These are phyloP conservation scores for Cupressus sempervirens DNA, from an alignment of 75 land plant species.

Conservation along the genomic window DNA sequence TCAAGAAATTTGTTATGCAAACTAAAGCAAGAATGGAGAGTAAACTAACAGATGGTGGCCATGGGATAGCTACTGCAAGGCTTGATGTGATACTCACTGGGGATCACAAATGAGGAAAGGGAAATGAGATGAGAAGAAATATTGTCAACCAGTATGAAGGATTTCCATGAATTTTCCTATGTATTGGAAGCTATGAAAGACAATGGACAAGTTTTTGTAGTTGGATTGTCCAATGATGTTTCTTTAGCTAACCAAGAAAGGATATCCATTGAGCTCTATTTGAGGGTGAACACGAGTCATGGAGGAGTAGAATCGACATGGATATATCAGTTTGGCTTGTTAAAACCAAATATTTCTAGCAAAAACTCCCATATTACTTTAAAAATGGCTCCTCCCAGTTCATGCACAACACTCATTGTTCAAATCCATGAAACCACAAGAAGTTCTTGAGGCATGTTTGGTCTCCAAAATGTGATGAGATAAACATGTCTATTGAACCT, in stretches of 20 bases:
- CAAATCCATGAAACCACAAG: too few relatives aligned
- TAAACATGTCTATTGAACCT: too few relatives aligned
- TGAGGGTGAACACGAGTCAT: too few relatives aligned
- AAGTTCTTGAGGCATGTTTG: too few relatives aligned
- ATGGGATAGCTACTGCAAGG: slow-evolving; percentile 88
- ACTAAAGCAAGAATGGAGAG: slow-evolving; percentile 99
- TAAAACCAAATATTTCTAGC: too few relatives aligned
- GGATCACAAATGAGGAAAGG: slow-evolving; percentile 91
- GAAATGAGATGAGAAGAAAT: slow-evolving; percentile 92
- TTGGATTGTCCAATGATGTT: slow-evolving; percentile 90
- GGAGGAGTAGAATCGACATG: too few relatives aligned
- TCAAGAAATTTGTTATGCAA: slow-evolving; percentile 96
- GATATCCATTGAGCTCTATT: too few relatives aligned
- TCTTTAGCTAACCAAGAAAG: slow-evolving; percentile 68
- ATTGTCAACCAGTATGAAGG: slow-evolving; percentile 83
- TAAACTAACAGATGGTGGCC: slow-evolving; percentile 87
- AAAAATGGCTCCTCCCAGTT: too few relatives aligned
- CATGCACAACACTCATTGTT: too few relatives aligned
- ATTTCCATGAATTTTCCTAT: slow-evolving; percentile 86
- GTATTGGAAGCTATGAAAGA: slow-evolving; percentile 67
- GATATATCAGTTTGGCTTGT: too few relatives aligned
- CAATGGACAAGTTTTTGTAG: slow-evolving; percentile 85
- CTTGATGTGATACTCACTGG: slow-evolving; percentile 82
- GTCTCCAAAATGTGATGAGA: too few relatives aligned
- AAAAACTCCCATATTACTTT: too few relatives aligned